Evolutionary conservation across 768 basidiomycete species (phyloP).

Genomic region (Rhizopogon rudus): DNA sequence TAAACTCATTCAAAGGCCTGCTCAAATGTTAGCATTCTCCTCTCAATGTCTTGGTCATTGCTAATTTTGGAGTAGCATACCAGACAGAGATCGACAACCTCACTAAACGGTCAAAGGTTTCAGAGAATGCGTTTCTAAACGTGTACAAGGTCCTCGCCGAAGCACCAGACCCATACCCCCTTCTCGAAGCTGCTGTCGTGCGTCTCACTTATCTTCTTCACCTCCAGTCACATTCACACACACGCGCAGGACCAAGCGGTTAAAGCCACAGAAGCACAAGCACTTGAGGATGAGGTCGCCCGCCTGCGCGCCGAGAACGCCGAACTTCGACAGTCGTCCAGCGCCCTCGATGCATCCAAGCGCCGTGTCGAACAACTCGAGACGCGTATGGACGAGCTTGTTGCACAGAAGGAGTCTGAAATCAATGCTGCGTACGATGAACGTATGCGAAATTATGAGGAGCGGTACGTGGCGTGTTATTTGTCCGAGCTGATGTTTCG

Average conservation of each 20-base stretch:
- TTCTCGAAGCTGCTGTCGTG: slow-evolving; percentile 92
- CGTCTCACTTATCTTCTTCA: slow-evolving; percentile 15
- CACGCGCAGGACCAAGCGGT: slow-evolving; percentile 82
- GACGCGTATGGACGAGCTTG: slow-evolving; percentile 93
- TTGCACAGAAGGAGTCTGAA: slow-evolving; percentile 92
- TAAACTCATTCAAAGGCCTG: slow-evolving; percentile 81
- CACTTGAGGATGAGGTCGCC: slow-evolving; percentile 70
- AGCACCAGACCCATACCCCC: slow-evolving; percentile 95
- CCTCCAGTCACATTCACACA: not conserved
- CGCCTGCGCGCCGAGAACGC: slow-evolving; percentile 78
- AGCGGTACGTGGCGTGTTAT: slow-evolving; percentile 53
- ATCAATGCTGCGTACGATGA: slow-evolving; percentile 97
- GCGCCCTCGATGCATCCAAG: slow-evolving; percentile 60
- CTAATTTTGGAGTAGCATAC: slow-evolving; percentile 54
- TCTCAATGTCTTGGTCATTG: not conserved
- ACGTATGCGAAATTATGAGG: slow-evolving; percentile 91
- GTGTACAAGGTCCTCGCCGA: slow-evolving; percentile 96
- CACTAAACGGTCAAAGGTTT: slow-evolving; percentile 85
- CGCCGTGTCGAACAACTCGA: slow-evolving; percentile 81
- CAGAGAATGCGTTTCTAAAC: slow-evolving; percentile 95
- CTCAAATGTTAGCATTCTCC: slow-evolving; percentile 61
- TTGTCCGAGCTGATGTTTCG: not conserved
- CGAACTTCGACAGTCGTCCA: slow-evolving; percentile 70
- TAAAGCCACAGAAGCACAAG: slow-evolving; percentile 72
- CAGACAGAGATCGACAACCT: slow-evolving; percentile 95